These are phyloP conservation scores for Dysphania ambrosioides DNA, from an alignment of 148 eudicot genomes.

Conservation along the genomic window DNA sequence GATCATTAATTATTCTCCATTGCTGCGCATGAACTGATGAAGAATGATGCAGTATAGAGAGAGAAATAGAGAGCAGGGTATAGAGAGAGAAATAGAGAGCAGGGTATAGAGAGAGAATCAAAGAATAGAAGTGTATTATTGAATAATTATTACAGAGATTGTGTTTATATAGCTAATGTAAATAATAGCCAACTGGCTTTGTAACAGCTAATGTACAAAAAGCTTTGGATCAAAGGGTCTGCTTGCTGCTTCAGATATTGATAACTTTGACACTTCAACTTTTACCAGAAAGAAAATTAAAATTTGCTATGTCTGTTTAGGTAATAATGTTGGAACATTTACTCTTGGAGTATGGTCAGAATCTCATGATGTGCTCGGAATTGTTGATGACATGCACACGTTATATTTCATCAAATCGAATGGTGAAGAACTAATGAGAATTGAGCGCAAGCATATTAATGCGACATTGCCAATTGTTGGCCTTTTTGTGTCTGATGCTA, in stretches of 20 bases:
- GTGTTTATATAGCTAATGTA: too few relatives aligned
- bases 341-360: slow-evolving; percentile 86
- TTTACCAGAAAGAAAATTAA: neutral
- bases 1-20: too few relatives aligned
- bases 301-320: slow-evolving; percentile 36
- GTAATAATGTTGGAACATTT: slow-evolving; percentile 43
- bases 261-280: slow-evolving; percentile 1
- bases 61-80: too few relatives aligned
- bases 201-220: too few relatives aligned
- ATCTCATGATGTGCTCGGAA: slow-evolving; percentile 79
- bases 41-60: too few relatives aligned
- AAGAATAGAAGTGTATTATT: too few relatives aligned
- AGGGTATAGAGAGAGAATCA: too few relatives aligned
- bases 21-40: too few relatives aligned
- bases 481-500: slow-evolving; percentile 53
- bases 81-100: too few relatives aligned
- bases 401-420: slow-evolving; percentile 77
- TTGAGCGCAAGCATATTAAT: slow-evolving; percentile 59
- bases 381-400: slow-evolving; percentile 60
- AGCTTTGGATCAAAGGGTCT: neutral
- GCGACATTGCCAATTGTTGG: slow-evolving; percentile 53
- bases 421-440: slow-evolving; percentile 85
- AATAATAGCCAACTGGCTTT: too few relatives aligned
- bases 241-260: neutral
- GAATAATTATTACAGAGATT: too few relatives aligned